Percentiles rank a stretch among this genome's conserved stretches.
phyloP scores from a whole-genome alignment of 2,329 filamentous ascomycete genomes.

The Coniochaeta hoffmannii region DNA sequence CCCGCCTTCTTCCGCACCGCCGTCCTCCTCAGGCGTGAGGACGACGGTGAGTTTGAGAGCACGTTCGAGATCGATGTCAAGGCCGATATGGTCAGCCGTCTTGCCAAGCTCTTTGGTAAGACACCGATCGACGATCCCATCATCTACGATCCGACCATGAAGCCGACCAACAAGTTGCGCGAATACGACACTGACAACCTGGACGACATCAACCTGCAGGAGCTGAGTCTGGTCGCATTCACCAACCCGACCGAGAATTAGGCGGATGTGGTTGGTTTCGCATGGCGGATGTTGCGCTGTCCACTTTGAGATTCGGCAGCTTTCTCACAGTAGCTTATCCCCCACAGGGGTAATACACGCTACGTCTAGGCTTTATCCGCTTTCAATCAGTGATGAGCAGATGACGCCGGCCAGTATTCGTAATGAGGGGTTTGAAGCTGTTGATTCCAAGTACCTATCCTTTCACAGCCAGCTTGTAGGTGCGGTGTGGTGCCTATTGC shows the following conservation, averaged over 20 bases:
- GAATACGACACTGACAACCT: constrained; percentile 11
- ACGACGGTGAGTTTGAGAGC: constrained; percentile 19
- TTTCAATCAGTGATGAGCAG: no score
- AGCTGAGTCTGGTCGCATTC: neutral
- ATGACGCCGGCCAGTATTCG: no score
- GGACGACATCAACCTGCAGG: constrained; percentile 8
- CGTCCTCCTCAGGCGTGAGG: constrained; percentile 15
- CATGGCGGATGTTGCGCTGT: no score
- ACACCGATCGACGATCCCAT: constrained; percentile 12
- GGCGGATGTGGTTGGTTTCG: neutral
- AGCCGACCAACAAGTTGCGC: constrained; percentile 10
- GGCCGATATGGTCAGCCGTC: constrained; percentile 12
- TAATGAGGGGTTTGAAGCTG: no score
- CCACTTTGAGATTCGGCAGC: no score
- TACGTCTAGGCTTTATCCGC: no score
- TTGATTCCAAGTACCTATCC: no score
- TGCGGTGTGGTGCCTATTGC: no score
- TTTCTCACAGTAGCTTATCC: no score
- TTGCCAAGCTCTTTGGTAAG: constrained; percentile 18
- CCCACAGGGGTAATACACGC: no score
- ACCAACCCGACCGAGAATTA: neutral
- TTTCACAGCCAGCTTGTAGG: no score
- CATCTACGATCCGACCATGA: constrained; percentile 10
- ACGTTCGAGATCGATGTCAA: constrained; percentile 18
- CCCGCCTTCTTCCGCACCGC: constrained; percentile 14